These are phyloP conservation scores for Bidens hawaiensis DNA, from an alignment of 140 eudicot species.

Conservation along the genomic window DNA sequence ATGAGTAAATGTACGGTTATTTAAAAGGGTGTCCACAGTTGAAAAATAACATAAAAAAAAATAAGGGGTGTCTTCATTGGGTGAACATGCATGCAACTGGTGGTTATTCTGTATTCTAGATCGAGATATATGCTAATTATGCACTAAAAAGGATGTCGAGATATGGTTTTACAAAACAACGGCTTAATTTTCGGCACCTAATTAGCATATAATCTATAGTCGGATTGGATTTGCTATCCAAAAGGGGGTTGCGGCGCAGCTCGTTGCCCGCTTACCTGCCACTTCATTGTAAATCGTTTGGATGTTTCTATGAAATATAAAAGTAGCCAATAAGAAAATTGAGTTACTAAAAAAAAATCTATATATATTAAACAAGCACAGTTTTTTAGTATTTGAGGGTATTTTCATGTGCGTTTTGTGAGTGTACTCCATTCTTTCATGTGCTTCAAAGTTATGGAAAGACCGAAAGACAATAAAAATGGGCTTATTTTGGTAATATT, in stretches of 20 bases:
- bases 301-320: too few relatives aligned
- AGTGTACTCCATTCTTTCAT: neutral
- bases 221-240: too few relatives aligned
- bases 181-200: neutral
- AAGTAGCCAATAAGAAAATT: too few relatives aligned
- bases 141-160: neutral
- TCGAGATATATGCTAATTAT: slow-evolving; percentile 1
- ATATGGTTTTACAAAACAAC: neutral
- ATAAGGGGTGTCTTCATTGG: slow-evolving; percentile 1
- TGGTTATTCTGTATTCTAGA: slow-evolving; percentile 14
- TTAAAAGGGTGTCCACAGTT: too few relatives aligned
- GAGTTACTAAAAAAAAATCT: too few relatives aligned
- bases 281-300: too few relatives aligned
- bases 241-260: too few relatives aligned
- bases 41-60: too few relatives aligned
- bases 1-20: neutral
- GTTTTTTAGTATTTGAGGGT: too few relatives aligned
- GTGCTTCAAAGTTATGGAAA: neutral
- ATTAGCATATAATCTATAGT: too few relatives aligned
- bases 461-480: neutral
- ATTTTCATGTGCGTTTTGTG: neutral
- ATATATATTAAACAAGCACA: slow-evolving; percentile 4
- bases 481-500: neutral
- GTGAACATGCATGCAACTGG: neutral
- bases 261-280: too few relatives aligned